Evolutionary conservation across 2,329 filamentous ascomycete species (phyloP).

Genomic region (Clarireedia hainanense): DNA sequence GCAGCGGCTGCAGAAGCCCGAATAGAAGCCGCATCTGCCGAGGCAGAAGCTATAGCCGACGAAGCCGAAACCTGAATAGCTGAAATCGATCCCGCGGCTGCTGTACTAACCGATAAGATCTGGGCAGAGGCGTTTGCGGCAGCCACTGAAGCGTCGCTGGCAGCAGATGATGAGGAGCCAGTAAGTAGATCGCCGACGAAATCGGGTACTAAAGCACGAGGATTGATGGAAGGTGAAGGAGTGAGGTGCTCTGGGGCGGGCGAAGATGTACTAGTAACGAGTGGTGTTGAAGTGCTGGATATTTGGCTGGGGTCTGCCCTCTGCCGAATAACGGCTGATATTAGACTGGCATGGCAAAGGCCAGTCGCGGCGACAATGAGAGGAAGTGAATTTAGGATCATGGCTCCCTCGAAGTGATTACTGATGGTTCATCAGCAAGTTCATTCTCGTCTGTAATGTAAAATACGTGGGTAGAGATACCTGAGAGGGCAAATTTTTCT

Average conservation of each 20-base stretch:
- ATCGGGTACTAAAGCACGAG: background rate
- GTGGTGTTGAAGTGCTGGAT: background rate
- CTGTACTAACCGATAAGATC: background rate
- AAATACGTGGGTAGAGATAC: background rate
- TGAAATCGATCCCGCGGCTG: background rate
- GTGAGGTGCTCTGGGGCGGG: background rate
- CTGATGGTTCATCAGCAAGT: background rate
- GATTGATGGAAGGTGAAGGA: background rate
- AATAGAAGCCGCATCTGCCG: background rate
- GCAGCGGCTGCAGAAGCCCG: background rate
- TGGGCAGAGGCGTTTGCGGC: background rate
- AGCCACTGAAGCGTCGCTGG: background rate
- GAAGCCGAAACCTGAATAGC: background rate
- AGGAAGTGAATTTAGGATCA: background rate
- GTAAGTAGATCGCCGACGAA: background rate
- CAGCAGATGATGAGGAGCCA: background rate
- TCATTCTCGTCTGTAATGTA: background rate
- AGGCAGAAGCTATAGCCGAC: background rate
- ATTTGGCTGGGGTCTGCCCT: background rate
- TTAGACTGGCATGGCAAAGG: constrained; percentile 2
- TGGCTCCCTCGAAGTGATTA: background rate
- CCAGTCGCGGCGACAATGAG: constrained; percentile 1
- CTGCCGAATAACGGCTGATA: background rate
- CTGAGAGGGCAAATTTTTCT: background rate
- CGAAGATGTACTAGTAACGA: background rate